Base-by-base conservation (phyloP, 208 protist genomes). In the Leishmania braziliensis region DNA sequence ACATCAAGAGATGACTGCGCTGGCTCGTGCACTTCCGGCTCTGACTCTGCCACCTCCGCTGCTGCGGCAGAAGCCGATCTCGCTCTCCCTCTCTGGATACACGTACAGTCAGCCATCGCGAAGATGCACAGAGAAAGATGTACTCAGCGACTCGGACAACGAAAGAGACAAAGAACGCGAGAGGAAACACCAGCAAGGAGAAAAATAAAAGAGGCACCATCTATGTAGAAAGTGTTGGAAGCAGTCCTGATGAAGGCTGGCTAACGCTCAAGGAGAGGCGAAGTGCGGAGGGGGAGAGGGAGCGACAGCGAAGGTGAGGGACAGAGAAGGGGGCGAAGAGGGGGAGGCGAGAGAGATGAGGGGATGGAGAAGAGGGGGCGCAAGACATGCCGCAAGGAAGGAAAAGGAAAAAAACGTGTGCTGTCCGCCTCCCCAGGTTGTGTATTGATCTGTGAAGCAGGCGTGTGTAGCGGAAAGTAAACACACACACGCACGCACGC, bases 41-140 rank as follows among this genome's bases (percentile, higher is more conserved):
- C 69, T 46, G 46, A 26, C 20, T 29, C 69, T 48, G 48, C 26
- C 69, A 1, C 62, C 58, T 50, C 75, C 73, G 50, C 69, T 53
- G 56, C 72, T 26, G n/a, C 36, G 2, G 58, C 70, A 71, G 29
- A 48, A 43, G 51, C 14, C 8, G 14, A 43, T 79, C 50, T 51
- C 62, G 48, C 72, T 83, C 73, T 29, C 73, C 58, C 46, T 51
- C 56, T 70, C 75, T 1, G 26, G 20, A 29, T 60, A 63, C 62
- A 48, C 54, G 60, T 56, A 56, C 26, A 39, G 46, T 56, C 75
- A 12, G 33, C 29, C 39, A 46, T 60, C 51, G 33, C 46, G 26
- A 20, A 33, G 39, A n/a, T 29, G 20, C 36, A 20, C 69, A 12
- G 39, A 54, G 1, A 36, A 2, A 18, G 23, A 33, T 6, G 14